Evolutionary conservation across 1,284 basidiomycete species (phyloP).

Genomic region (Ceratobasidium sp.): DNA sequence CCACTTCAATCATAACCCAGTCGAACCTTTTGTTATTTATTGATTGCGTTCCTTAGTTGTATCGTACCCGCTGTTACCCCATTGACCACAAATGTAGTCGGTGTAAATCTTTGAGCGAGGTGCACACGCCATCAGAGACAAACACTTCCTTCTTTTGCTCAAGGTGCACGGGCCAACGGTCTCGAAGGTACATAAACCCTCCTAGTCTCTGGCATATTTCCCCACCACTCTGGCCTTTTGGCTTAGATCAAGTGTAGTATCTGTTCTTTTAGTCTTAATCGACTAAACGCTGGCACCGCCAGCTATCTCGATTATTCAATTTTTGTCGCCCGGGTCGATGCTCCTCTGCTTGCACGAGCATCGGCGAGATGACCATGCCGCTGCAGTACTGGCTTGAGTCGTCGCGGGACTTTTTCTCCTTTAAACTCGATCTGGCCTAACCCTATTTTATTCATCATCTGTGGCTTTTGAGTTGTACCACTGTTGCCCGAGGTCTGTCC

Average conservation of each 20-base stretch:
- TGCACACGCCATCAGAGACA: too few relatives aligned
- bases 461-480: too few relatives aligned
- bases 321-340: constrained; percentile 35
- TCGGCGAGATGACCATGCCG: constrained; percentile 18
- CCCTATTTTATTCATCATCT: too few relatives aligned
- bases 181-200: not conserved
- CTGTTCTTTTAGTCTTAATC: constrained; percentile 70
- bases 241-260: constrained; percentile 98
- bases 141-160: not conserved
- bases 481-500: too few relatives aligned
- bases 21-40: too few relatives aligned
- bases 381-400: constrained; percentile 31
- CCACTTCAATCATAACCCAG: too few relatives aligned
- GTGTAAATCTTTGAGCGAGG: too few relatives aligned
- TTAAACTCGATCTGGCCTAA: not conserved
- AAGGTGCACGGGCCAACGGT: not conserved
- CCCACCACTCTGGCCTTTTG: constrained; percentile 91
- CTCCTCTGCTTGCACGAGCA: constrained; percentile 41
- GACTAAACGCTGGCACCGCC: constrained; percentile 33
- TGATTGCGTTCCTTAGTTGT: too few relatives aligned
- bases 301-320: constrained; percentile 36
- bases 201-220: constrained; percentile 44
- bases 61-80: too few relatives aligned
- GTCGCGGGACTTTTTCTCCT: constrained; percentile 27
- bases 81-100: too few relatives aligned